These are phyloP conservation scores for Pistacia atlantica DNA, from an alignment of 345 rosid species.

Conservation along the genomic window DNA sequence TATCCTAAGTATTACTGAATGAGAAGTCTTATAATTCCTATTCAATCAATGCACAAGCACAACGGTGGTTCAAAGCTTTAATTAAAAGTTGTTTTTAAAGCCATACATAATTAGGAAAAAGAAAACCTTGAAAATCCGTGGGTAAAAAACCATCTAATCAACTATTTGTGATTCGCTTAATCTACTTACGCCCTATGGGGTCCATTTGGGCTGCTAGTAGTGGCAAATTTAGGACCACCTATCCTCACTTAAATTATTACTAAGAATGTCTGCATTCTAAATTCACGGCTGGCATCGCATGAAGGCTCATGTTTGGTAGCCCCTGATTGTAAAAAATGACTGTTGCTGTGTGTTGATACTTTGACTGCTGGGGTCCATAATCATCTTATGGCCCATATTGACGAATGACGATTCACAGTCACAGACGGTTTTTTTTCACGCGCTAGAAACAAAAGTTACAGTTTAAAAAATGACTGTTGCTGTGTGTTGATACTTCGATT, in stretches of 20 bases:
- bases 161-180: too few relatives aligned
- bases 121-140: too few relatives aligned
- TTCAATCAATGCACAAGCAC: too few relatives aligned
- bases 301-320: neutral
- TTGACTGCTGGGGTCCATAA: conserved; percentile 15
- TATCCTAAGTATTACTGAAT: too few relatives aligned
- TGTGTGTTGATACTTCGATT: conserved; percentile 12
- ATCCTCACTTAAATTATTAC: too few relatives aligned
- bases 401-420: neutral
- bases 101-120: too few relatives aligned
- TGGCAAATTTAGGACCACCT: neutral
- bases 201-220: neutral
- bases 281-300: neutral
- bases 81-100: too few relatives aligned
- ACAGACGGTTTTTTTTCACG: neutral
- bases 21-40: too few relatives aligned
- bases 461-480: neutral
- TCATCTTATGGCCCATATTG: neutral
- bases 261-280: conserved; percentile 18
- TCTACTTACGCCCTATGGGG: too few relatives aligned
- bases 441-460: neutral
- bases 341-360: conserved; percentile 9
- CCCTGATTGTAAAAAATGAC: conserved; percentile 9
- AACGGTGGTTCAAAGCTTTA: too few relatives aligned
- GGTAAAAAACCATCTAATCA: too few relatives aligned